Evolutionary conservation across 2,329 filamentous ascomycete species (phyloP), one percentile per base, ranked within the genome.

Genomic region (Fusarium veterinarium): DNA sequence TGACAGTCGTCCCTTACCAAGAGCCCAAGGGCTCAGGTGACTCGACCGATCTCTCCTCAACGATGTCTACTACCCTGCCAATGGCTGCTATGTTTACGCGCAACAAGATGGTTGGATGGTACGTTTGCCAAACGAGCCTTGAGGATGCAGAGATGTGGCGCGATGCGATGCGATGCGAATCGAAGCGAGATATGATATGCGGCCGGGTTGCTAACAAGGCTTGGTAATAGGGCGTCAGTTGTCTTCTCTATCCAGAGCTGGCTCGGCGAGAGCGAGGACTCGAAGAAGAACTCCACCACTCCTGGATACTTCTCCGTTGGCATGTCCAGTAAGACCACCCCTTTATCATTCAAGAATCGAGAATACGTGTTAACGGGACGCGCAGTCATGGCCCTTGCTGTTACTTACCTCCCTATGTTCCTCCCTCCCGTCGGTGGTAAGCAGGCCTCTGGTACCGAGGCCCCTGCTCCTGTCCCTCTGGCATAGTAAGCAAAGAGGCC

Each of bases 21-120:
- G 92, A 92, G 76, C 94, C 94, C 46, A 85, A 87, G 53, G 86
- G 89, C 76, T 90, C 91, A 78, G 88, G 87, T 78, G 88, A 89
- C 25, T 78, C 85, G 71, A 85, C 88, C 73, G 95, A 97, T 79
- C 89, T 97, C 82, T 86, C 90, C 59, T 92, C 92, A 83, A 94
- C 87, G 33, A 79, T 91, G 61, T 85, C 88, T 33, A 95, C 92
- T 79, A 97, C 95, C 40, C 86, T 98, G 79, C 95, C 95, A 66
- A 98, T 98, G 95, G 95, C 92, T 82, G 93, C 87, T 40, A 79
- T 91, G 62, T 86, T 88, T 42, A 95, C 92, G 79, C 97, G 95
- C 75, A 97, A 97, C 85, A 93, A 93, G 88, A 96, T 89, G 78
- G 84, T 92, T 64, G 90, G 90, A 79, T 92, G 90, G 89, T 90